phyloP scores from a whole-genome alignment of 495 filamentous ascomycete species.

The Aspergillus avenaceus region DNA sequence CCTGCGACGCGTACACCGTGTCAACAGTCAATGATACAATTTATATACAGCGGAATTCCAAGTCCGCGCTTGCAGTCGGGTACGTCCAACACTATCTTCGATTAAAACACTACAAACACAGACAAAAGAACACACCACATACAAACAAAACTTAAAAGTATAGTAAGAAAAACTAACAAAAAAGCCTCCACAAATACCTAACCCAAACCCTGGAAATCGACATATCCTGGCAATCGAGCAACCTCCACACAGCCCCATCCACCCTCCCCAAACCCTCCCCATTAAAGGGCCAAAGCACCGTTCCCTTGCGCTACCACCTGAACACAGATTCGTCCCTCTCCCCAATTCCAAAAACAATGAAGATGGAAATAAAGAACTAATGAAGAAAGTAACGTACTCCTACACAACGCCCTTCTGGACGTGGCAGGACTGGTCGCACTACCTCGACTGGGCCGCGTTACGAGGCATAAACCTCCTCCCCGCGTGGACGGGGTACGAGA shows the following conservation, averaged over 20 bases:
- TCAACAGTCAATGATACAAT: background rate
- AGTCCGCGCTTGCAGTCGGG: background rate
- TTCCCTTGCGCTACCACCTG: background rate
- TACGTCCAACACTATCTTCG: too few relatives aligned
- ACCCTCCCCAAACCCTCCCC: background rate
- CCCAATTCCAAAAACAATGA: too few relatives aligned
- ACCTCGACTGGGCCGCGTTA: background rate
- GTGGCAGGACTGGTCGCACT: background rate
- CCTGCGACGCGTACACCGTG: background rate
- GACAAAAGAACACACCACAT: too few relatives aligned
- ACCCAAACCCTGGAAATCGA: background rate
- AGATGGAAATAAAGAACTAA: too few relatives aligned
- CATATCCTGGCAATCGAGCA: background rate
- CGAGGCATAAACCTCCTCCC: background rate
- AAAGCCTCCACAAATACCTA: background rate
- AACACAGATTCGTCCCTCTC: background rate
- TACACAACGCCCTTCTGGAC: background rate
- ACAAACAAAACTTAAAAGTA: too few relatives aligned
- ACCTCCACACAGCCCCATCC: background rate
- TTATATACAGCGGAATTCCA: background rate
- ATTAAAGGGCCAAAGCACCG: background rate
- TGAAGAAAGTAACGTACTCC: background rate
- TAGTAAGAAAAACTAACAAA: too few relatives aligned
- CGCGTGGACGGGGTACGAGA: background rate
- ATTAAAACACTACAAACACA: too few relatives aligned